Conservation (phyloP, 2,329 filamentous ascomycete species). For the Trichothecium roseum region DNA sequence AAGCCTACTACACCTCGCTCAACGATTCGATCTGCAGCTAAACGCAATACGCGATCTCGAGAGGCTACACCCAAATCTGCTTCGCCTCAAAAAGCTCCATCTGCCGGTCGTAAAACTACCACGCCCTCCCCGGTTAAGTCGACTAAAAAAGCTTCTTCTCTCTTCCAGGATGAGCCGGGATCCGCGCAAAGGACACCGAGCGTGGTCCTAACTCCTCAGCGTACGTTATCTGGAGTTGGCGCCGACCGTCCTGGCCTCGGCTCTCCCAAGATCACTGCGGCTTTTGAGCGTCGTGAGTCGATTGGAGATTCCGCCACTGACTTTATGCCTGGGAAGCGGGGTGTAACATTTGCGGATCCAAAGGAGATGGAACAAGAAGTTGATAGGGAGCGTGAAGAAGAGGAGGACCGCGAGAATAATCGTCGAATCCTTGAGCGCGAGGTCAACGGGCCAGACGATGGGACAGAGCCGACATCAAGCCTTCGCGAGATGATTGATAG, state of each 20-base stretch:
- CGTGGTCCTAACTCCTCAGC: slow-evolving; percentile 44
- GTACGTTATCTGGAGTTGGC: slow-evolving; percentile 57
- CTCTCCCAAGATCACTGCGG: slow-evolving; percentile 61
- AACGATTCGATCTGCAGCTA: not conserved
- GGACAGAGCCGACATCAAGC: slow-evolving; percentile 54
- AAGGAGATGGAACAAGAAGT: slow-evolving; percentile 51
- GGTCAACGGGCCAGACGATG: slow-evolving; percentile 30
- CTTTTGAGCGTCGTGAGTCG: slow-evolving; percentile 61
- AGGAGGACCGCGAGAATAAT: slow-evolving; percentile 50
- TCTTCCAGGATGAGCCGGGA: slow-evolving; percentile 43
- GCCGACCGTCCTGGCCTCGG: slow-evolving; percentile 62
- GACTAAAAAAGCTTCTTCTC: slow-evolving; percentile 9
- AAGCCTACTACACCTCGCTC: slow-evolving; percentile 5
- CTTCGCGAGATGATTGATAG: slow-evolving; percentile 70
- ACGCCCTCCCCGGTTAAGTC: slow-evolving; percentile 11
- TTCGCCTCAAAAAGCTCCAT: not conserved
- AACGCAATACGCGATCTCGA: not conserved
- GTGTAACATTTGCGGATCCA: slow-evolving; percentile 56
- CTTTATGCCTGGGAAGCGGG: slow-evolving; percentile 46
- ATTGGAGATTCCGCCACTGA: slow-evolving; percentile 55
- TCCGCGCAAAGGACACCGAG: slow-evolving; percentile 52
- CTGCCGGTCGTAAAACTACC: not conserved
- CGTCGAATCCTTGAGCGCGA: slow-evolving; percentile 45
- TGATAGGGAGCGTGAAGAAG: slow-evolving; percentile 47
- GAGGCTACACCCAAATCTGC: slow-evolving; percentile 1